A percentile compares a stretch with the other conserved stretches of the same genome.
These are phyloP conservation scores for Magnolia sinica DNA, from an alignment of 164 flowering plant species.

Conservation along the genomic window DNA sequence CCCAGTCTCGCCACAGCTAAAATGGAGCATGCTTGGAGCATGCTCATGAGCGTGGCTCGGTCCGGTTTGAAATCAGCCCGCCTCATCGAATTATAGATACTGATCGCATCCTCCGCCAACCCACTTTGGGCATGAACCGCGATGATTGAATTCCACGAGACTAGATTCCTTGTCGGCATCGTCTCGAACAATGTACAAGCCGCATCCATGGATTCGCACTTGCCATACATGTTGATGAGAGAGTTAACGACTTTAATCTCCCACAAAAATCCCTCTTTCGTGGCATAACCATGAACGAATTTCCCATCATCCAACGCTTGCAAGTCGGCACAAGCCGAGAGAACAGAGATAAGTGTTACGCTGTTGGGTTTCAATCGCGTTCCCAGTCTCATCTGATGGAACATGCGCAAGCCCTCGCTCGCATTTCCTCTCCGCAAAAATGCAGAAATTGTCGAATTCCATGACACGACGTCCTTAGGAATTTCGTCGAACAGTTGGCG, in stretches of 20 bases:
- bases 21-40: conserved; percentile 24
- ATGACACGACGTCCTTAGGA: not conserved
- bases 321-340: conserved; percentile 20
- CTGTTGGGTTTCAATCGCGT: conserved; percentile 28
- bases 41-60: conserved; percentile 26
- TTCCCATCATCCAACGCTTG: conserved; percentile 23
- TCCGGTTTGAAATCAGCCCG: conserved; percentile 21
- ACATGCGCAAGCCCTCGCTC: conserved; percentile 10
- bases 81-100: conserved; percentile 26
- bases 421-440: not conserved
- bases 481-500: not conserved
- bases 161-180: conserved; percentile 23
- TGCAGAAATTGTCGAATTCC: conserved; percentile 19
- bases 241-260: conserved; percentile 23
- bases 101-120: conserved; percentile 12
- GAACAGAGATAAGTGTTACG: conserved; percentile 1
- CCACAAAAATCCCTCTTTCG: conserved; percentile 8
- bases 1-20: conserved; percentile 19
- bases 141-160: conserved; percentile 39
- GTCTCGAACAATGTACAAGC: conserved; percentile 20
- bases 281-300: conserved; percentile 21
- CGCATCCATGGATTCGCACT: not conserved
- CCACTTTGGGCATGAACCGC: conserved; percentile 23
- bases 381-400: conserved; percentile 12
- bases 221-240: not conserved